A percentile compares a stretch with the other conserved stretches of the same genome.
Evolutionary conservation across 805 yeast genomes (phyloP).

Genomic region (Metschnikowia kunwiensis): DNA sequence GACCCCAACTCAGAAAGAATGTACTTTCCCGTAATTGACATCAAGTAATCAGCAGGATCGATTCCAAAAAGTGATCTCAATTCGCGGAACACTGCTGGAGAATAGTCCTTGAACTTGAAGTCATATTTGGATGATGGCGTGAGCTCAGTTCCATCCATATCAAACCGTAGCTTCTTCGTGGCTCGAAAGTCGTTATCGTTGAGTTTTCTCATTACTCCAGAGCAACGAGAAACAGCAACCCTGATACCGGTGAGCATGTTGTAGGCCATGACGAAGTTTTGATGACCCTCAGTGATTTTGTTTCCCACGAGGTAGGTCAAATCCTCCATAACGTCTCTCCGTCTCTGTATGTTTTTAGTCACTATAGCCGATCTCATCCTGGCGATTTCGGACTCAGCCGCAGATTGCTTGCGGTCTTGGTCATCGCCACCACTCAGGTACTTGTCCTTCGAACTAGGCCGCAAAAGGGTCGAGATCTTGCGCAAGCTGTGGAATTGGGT

Average conservation of each 20-base stretch:
- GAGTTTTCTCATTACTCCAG: constrained; percentile 76
- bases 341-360: constrained; percentile 42
- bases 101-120: constrained; percentile 93
- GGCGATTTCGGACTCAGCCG: constrained; percentile 42
- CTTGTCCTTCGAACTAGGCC: constrained; percentile 3
- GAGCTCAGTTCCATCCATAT: constrained; percentile 78
- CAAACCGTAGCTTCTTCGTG: constrained; percentile 81
- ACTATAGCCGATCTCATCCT: constrained; percentile 49
- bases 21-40: constrained; percentile 89
- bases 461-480: constrained; percentile 10
- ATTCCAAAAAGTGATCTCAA: constrained; percentile 75
- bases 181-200: constrained; percentile 66
- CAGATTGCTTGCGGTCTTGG: constrained; percentile 4
- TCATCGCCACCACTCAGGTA: background rate
- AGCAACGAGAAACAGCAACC: constrained; percentile 88
- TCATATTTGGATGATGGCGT: constrained; percentile 94
- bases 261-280: constrained; percentile 89
- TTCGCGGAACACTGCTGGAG: constrained; percentile 91
- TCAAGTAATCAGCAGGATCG: constrained; percentile 93
- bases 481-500: constrained; percentile 13
- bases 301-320: constrained; percentile 69
- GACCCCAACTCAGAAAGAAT: constrained; percentile 89
- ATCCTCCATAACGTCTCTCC: constrained; percentile 44
- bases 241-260: constrained; percentile 97
- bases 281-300: constrained; percentile 88